Evolutionary conservation across 2,329 filamentous ascomycete species (phyloP).

Genomic region (Drechmeria coniospora): DNA sequence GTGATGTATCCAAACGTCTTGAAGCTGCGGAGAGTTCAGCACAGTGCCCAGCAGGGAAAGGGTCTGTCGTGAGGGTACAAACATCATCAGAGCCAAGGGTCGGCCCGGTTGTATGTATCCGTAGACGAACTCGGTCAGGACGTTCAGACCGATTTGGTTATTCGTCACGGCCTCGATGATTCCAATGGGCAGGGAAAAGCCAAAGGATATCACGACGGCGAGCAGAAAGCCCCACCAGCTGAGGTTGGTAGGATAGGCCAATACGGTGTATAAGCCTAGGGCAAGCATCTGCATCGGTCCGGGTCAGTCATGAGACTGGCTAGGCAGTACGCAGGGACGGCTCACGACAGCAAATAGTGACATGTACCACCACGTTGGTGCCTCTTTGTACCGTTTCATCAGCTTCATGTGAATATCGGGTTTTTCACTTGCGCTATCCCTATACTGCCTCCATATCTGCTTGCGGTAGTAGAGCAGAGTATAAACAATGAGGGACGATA

Average conservation of each 20-base stretch:
- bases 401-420: constrained; percentile 50
- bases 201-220: constrained; percentile 45
- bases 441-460: constrained; percentile 49
- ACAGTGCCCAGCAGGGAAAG: too few relatives aligned
- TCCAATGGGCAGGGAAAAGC: constrained; percentile 50
- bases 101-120: constrained; percentile 62
- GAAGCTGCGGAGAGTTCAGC: constrained; percentile 25
- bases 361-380: constrained; percentile 49
- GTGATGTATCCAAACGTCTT: constrained; percentile 49
- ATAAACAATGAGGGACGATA: constrained; percentile 53
- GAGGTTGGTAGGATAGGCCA: constrained; percentile 50
- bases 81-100: constrained; percentile 61
- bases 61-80: constrained; percentile 7
- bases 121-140: constrained; percentile 58
- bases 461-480: constrained; percentile 51
- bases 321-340: constrained; percentile 3
- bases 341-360: constrained; percentile 38
- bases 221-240: constrained; percentile 60
- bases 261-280: constrained; percentile 37
- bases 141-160: constrained; percentile 57
- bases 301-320: background rate
- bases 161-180: constrained; percentile 58
- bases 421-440: constrained; percentile 40
- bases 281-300: constrained; percentile 29
- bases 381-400: constrained; percentile 47